Evolutionary conservation across 192 early-diverging fungal genomes (phyloP), one percentile per base, ranked within the genome.

Genomic region (Lobosporangium transversale): DNA sequence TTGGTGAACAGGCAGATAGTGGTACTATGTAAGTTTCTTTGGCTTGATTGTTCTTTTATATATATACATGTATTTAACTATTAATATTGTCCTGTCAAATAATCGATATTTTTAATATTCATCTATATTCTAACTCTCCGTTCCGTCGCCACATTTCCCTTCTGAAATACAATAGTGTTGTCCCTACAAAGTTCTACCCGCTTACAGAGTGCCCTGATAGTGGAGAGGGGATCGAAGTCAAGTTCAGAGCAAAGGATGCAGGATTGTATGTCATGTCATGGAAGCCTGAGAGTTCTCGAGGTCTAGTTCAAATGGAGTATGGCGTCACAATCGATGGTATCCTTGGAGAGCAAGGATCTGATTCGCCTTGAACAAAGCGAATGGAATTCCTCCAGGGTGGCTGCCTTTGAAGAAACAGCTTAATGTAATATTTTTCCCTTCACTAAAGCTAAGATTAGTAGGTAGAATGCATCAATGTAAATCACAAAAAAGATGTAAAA

Each of bases 231-330:
- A 31, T 76, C 2, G 73, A 76, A 40, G 48, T 76, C 44, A 76
- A 76, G 53, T 76, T 76, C 32, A 49, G 26, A 20, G 73, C 73
- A 1, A 76, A 67, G 65, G 52, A 55, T 30, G 73, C 73, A 24
- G 73, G 73, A 27, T 20, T 76, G 1, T 76, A 76, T 62, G 73
- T 76, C 3, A 14, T 76, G 12, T 76, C 73, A 43, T 76, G 73
- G 73, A 76, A 67, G 32, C 64, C 73, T 4, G 73, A 76, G 31
- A 62, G 23, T 23, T 53, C 58, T 36, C 73, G 65, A 7, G 73
- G 73, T 4, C 31, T 76, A 27, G 65, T 67, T 8, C 73, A 76
- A 53, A 67, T 76, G 58, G 73, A 76, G 45, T 76, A 76, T 36
- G 73, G 73, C 40, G 73, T 76, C 40, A 44, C 43, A 5, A 65